These are phyloP conservation scores for Plasmodium adleri DNA, from an alignment of 169 alveolate genomes.

Conservation along the genomic window DNA sequence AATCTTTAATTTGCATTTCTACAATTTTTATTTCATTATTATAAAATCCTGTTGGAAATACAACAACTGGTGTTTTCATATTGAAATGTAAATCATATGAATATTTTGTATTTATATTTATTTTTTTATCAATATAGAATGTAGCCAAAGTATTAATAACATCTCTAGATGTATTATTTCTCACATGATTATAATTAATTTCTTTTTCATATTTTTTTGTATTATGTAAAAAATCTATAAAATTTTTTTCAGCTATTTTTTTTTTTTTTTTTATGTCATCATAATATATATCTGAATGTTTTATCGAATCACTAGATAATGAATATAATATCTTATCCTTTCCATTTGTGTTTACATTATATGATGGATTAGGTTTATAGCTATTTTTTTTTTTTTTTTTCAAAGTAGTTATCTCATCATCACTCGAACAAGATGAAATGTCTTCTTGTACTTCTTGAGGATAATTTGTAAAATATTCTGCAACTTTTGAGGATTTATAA, in stretches of 20 bases:
- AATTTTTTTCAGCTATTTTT: constrained; percentile 8
- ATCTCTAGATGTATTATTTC: constrained; percentile 28
- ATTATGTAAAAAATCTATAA: constrained; percentile 7
- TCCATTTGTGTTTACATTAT: background rate
- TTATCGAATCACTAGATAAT: too few relatives aligned
- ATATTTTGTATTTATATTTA: constrained; percentile 19
- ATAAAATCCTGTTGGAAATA: constrained; percentile 49
- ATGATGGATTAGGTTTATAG: too few relatives aligned
- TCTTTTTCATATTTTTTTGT: constrained; percentile 19
- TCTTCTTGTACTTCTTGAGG: too few relatives aligned
- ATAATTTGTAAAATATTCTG: too few relatives aligned
- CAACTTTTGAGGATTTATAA: too few relatives aligned
- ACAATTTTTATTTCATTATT: constrained; percentile 58
- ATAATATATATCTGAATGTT: too few relatives aligned
- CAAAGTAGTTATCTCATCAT: too few relatives aligned
- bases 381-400: too few relatives aligned
- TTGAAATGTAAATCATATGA: constrained; percentile 35
- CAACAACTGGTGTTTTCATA: constrained; percentile 47
- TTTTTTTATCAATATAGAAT: constrained; percentile 42
- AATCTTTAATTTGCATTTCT: constrained; percentile 24
- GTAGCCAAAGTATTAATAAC: constrained; percentile 47
- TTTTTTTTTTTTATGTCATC: background rate
- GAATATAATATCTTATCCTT: background rate
- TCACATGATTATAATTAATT: constrained; percentile 9
- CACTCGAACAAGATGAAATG: too few relatives aligned